Percentiles rank a stretch among this genome's conserved stretches.
Evolutionary conservation across 805 yeast genomes (phyloP).

Genomic region (Saccharomycodes ludwigii): DNA sequence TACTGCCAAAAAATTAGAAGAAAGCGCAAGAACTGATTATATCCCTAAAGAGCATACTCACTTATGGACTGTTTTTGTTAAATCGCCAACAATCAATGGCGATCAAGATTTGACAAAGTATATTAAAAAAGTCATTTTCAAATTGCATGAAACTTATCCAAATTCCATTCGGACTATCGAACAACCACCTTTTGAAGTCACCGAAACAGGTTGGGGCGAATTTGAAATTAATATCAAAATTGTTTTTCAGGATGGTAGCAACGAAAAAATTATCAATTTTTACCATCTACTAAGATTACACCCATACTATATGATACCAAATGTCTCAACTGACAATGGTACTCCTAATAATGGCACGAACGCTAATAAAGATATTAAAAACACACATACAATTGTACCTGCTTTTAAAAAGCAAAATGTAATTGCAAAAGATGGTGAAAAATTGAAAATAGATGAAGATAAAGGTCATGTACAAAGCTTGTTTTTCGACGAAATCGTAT

Average conservation of each 20-base stretch:
- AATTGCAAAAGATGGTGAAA: conserved; percentile 5
- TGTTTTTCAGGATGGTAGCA: conserved; percentile 74
- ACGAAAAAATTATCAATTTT: conserved; percentile 74
- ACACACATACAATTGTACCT: too few relatives aligned
- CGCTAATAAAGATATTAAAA: conserved; percentile 11
- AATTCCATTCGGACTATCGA: conserved; percentile 81
- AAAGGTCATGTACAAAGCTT: conserved; percentile 41
- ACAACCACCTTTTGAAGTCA: conserved; percentile 83
- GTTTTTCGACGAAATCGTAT: conserved; percentile 81
- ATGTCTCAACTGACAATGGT: too few relatives aligned
- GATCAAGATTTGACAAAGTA: conserved; percentile 71
- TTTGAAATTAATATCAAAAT: conserved; percentile 85
- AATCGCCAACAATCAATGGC: conserved; percentile 43
- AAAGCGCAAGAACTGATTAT: conserved; percentile 34
- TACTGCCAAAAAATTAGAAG: conserved; percentile 55
- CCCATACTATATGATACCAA: conserved; percentile 47
- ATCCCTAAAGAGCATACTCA: conserved; percentile 91
- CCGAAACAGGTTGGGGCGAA: conserved; percentile 99
- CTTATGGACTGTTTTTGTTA: conserved; percentile 85
- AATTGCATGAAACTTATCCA: conserved; percentile 87
- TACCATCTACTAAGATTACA: conserved; percentile 87
- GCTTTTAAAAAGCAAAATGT: conserved; percentile 3
- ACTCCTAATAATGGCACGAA: conserved; percentile 12
- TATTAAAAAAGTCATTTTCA: conserved; percentile 85
- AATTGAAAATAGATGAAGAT: conserved; percentile 15